Base-by-base conservation (phyloP, 805 yeast genomes). In the Blastobotrys parvus region DNA sequence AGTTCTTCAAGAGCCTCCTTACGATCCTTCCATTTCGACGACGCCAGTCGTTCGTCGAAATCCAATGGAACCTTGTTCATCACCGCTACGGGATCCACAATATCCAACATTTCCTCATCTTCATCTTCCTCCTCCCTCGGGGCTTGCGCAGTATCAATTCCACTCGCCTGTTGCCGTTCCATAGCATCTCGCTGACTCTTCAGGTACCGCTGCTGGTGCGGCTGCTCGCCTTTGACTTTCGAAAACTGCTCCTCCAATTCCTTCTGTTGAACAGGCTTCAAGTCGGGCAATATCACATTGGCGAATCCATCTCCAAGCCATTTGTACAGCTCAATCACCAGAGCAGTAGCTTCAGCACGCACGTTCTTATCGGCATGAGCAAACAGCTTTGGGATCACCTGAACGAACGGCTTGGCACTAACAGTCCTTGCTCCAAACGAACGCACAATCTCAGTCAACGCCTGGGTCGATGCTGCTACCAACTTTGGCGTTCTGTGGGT, bases 251-350 rank as follows among this genome's bases (percentile, higher is more conserved):
- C 75, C 4, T 76, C 69, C 45, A 90, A 70, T 57, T 89, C 97
- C 49, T 81, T 83, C 62, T 86, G 90, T 61, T 90, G 97, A 17
- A 88, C 86, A 0, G 96, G 95, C 59, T 90, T 92, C 63, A 92
- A 70, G 21, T 77, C 78, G 2, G 81, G 74, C 43, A 86, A 74
- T 32, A 87, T 63, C 0, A 79, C 58, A 13, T 71, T 69, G 41
- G 78, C 78, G 33, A 86, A 64, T 0, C 76, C 60, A 17, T 64
- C 74, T 2, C 94, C 92, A 58, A 82, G 71, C 82, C 92, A 84
- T 45, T 77, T 75, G 59, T 79, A 78, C 21, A 89, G 57, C 43
- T 78, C 83, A 3, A 85, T 76, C 0, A 88, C 69, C 49, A 90
- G 67, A 35, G 70, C 68, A 3, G 80, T 71, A 2, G 96, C 77